These are phyloP conservation scores for Phoenix dactylifera DNA, from an alignment of 176 grass and related monocot genomes.

Conservation along the genomic window DNA sequence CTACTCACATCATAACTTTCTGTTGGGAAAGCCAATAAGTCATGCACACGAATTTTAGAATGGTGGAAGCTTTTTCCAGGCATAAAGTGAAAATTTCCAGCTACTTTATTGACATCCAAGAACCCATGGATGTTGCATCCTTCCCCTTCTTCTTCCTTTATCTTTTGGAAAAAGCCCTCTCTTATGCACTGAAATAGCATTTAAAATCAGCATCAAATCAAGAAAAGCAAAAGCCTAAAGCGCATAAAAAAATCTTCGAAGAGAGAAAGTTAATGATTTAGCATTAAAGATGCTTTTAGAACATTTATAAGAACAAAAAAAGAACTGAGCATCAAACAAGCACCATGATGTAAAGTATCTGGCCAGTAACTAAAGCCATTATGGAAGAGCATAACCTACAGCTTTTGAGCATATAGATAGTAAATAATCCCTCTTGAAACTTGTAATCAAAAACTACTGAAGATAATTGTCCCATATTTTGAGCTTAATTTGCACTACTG, in stretches of 20 bases:
- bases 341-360: too few relatives aligned
- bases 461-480: too few relatives aligned
- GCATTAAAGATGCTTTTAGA: not conserved
- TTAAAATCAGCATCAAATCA: slow-evolving; percentile 11
- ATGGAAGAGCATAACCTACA: too few relatives aligned
- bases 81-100: slow-evolving; percentile 91
- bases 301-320: too few relatives aligned
- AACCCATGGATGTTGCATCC: slow-evolving; percentile 89
- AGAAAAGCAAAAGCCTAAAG: not conserved
- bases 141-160: slow-evolving; percentile 83
- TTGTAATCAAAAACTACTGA: too few relatives aligned
- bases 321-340: too few relatives aligned
- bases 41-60: slow-evolving; percentile 60
- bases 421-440: too few relatives aligned
- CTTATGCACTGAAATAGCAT: slow-evolving; percentile 50
- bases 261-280: not conserved
- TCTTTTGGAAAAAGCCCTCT: slow-evolving; percentile 82
- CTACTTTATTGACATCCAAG: slow-evolving; percentile 91
- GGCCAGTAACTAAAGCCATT: too few relatives aligned
- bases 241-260: not conserved
- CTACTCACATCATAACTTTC: slow-evolving; percentile 80
- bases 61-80: slow-evolving; percentile 90
- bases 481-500: too few relatives aligned
- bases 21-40: slow-evolving; percentile 37
- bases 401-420: too few relatives aligned